phyloP scores from a whole-genome alignment of 345 rosid species.

The Euphorbia tirucalli region DNA sequence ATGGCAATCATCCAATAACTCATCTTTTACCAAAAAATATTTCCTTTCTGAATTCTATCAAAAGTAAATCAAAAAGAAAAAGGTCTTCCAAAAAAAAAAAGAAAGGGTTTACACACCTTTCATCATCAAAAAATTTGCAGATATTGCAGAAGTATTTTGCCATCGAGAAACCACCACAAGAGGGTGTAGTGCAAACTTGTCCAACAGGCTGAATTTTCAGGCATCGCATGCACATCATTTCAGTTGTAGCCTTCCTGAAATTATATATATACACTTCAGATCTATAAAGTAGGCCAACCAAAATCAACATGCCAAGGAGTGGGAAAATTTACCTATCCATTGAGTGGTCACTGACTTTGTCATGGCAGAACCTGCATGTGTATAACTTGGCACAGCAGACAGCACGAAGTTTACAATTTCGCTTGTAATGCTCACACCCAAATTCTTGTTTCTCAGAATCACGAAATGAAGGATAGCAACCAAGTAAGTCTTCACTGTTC shows the following conservation, averaged over 20 bases:
- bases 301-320: neutral
- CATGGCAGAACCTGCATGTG: conserved; percentile 78
- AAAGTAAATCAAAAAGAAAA: neutral
- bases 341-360: conserved; percentile 75
- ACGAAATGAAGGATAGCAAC: conserved; percentile 58
- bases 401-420: conserved; percentile 77
- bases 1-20: neutral
- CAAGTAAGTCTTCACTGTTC: conserved; percentile 52
- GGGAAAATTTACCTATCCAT: conserved; percentile 59
- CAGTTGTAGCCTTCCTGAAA: conserved; percentile 65
- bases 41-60: conserved; percentile 8
- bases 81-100: neutral
- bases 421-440: conserved; percentile 80
- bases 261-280: conserved; percentile 13
- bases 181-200: conserved; percentile 53
- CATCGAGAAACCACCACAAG: conserved; percentile 62
- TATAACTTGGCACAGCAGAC: conserved; percentile 71
- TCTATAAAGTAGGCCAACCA: conserved; percentile 16
- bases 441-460: conserved; percentile 53
- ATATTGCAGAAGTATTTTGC: conserved; percentile 69
- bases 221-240: conserved; percentile 89
- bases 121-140: conserved; percentile 64
- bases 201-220: conserved; percentile 65
- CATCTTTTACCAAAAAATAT: neutral
- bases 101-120: conserved; percentile 32